These are phyloP conservation scores for Lolium multiflorum DNA, from an alignment of 176 grass and related monocot species.

Conservation along the genomic window DNA sequence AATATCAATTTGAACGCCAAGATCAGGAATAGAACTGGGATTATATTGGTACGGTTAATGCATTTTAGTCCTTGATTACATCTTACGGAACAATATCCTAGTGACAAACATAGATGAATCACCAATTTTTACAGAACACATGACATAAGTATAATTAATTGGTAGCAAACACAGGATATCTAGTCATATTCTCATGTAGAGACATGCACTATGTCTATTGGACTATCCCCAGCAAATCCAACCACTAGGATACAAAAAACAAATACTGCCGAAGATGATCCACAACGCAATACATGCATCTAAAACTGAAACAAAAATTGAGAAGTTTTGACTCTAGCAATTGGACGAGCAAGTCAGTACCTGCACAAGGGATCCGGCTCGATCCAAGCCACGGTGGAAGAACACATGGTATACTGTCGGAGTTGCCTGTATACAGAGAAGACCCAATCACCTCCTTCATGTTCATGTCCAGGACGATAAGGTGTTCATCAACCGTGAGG, in stretches of 20 bases:
- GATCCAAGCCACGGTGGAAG: conserved; percentile 36
- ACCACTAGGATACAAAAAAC: conserved; percentile 9
- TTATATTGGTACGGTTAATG: not conserved
- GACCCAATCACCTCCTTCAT: not conserved
- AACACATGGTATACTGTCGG: not conserved
- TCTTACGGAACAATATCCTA: not conserved
- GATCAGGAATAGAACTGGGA: not conserved
- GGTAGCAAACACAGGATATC: not conserved
- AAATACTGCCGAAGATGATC: not conserved
- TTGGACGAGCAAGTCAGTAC: conserved; percentile 5
- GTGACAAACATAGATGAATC: not conserved
- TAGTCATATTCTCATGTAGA: not conserved
- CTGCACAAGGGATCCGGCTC: not conserved
- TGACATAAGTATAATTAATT: not conserved
- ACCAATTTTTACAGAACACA: not conserved
- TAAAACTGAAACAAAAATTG: not conserved
- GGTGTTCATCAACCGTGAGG: not conserved
- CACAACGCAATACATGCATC: not conserved
- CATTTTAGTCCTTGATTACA: not conserved
- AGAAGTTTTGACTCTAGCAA: not conserved
- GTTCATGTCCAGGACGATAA: conserved; percentile 26
- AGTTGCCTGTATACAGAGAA: not conserved
- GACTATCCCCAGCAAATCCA: not conserved
- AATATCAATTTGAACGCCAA: too few species aligned
- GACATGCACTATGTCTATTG: not conserved